Evolutionary conservation across 2,329 filamentous ascomycete genomes (phyloP), one percentile per base, ranked within the genome.

Genomic region (Gremmenia infestans): DNA sequence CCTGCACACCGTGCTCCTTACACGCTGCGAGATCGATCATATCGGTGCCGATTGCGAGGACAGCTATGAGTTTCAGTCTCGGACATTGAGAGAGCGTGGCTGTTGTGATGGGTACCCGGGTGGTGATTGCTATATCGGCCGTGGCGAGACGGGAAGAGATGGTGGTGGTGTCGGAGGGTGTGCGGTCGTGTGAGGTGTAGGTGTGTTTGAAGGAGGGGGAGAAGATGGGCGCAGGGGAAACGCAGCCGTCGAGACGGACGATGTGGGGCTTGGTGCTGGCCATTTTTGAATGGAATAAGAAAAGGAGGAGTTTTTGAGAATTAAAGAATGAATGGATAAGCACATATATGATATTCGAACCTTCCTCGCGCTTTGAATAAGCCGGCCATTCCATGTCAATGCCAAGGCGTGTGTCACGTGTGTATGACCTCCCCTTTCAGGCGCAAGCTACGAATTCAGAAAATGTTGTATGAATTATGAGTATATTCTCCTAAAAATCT

Each of bases 31-130:
- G 57, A 61, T 74, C 72, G 1, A 75, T 62, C n/a, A 59, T 56
- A 58, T 75, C 73, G 15, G 65, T 70, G 9, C 73, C 73, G 14
- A 70, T 71, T 1, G 72, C 73, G 17, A 72, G 63, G 2, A 72
- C 65, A 35, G 66, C 67, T 23, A 75, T 55, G 57, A 73, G 64
- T 12, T 67, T 60, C 52, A 73, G 62, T 1, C 65, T 64, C 5
- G 72, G 70, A 17, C 60, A 68, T 12, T 63, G 63, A 7, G 57
- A 51, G 8, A 74, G 58, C 2, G 65, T 56, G 14, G 62, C 59
- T 5, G 67, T 67, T 4, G 62, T 55, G 25, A 76, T 55, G 8
- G 68, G 70, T 4, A 70, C 56, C 0, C 70, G 59, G 0, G 70
- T 72, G 40, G 67, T 63, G 52, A 76, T 67, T 9, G 72, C 59